Percentiles rank a stretch among this genome's conserved stretches.
Conservation (phyloP, 2,329 filamentous ascomycete genomes). For the Hymenotorrendiella dingleyae region DNA sequence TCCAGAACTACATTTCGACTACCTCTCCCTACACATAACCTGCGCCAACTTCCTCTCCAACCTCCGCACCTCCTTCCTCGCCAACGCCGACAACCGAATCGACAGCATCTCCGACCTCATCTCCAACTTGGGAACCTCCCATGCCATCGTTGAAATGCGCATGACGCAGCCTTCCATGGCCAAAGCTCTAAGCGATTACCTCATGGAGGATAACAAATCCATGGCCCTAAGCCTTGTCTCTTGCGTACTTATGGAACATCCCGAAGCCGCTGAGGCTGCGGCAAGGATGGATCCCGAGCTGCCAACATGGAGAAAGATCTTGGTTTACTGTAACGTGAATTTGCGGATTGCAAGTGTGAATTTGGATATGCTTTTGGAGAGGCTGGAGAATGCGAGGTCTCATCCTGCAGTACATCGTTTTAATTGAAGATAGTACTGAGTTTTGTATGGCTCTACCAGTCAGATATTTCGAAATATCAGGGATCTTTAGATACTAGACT, state of each 20-base stretch:
- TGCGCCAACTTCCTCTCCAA: neutral
- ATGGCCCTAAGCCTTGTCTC: neutral
- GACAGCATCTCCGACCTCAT: neutral
- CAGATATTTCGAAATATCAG: no score
- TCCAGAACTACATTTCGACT: neutral
- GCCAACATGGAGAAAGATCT: neutral
- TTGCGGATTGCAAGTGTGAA: neutral
- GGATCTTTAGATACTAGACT: no score
- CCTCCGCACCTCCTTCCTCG: neutral
- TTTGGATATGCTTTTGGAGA: neutral
- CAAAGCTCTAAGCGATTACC: neutral
- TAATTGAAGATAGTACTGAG: no score
- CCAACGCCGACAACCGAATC: neutral
- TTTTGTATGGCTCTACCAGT: no score
- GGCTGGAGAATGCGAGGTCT: neutral
- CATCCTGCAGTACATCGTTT: no score
- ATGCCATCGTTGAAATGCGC: neutral
- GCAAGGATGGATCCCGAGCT: neutral
- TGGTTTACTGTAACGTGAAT: neutral
- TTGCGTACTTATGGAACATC: neutral
- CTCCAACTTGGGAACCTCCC: neutral
- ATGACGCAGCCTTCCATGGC: neutral
- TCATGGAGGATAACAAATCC: neutral
- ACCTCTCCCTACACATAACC: neutral
- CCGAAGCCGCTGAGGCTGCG: neutral